A percentile compares a stretch with the other conserved stretches of the same genome.
These are phyloP conservation scores for Lyophyllum semitale DNA, from an alignment of 768 basidiomycete species.

Conservation along the genomic window DNA sequence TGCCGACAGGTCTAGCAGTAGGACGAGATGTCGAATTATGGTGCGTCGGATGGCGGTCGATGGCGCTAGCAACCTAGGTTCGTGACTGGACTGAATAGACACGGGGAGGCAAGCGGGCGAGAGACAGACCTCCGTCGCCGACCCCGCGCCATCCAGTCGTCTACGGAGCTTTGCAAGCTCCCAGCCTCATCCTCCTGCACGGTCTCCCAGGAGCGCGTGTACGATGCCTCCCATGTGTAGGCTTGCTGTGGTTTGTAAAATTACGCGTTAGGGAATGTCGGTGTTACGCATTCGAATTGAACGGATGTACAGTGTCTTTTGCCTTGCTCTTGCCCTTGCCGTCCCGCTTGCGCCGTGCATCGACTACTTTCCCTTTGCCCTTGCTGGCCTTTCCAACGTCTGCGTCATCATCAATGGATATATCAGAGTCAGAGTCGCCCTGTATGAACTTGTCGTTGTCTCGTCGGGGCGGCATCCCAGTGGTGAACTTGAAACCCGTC, in stretches of 20 bases:
- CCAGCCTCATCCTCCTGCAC: slow-evolving; percentile 96
- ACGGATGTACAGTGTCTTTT: slow-evolving; percentile 45
- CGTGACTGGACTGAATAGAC: slow-evolving; percentile 1
- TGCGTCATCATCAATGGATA: slow-evolving; percentile 58
- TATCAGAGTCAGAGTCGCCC: slow-evolving; percentile 73
- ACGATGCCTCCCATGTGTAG: slow-evolving; percentile 96
- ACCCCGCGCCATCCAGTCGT: slow-evolving; percentile 84
- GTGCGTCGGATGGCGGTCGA: slow-evolving; percentile 87
- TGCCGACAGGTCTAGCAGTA: slow-evolving; percentile 88
- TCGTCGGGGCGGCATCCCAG: slow-evolving; percentile 36
- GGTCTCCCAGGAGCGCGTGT: slow-evolving; percentile 94
- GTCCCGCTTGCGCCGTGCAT: slow-evolving; percentile 19
- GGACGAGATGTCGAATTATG: slow-evolving; percentile 93
- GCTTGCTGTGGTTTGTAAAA: slow-evolving; percentile 52
- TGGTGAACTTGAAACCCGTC: not conserved
- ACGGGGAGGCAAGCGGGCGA: not conserved
- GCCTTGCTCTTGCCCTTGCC: slow-evolving; percentile 50
- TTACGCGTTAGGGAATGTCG: slow-evolving; percentile 7
- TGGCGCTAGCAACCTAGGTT: slow-evolving; percentile 71
- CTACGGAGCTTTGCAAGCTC: slow-evolving; percentile 86
- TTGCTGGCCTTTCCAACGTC: slow-evolving; percentile 37
- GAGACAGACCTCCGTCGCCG: slow-evolving; percentile 73
- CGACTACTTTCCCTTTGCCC: slow-evolving; percentile 47
- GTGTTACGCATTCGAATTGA: not conserved
- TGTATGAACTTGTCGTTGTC: slow-evolving; percentile 48